Evolutionary conservation across 306 rosid genomes (phyloP).

Genomic region (Mucuna pruriens): DNA sequence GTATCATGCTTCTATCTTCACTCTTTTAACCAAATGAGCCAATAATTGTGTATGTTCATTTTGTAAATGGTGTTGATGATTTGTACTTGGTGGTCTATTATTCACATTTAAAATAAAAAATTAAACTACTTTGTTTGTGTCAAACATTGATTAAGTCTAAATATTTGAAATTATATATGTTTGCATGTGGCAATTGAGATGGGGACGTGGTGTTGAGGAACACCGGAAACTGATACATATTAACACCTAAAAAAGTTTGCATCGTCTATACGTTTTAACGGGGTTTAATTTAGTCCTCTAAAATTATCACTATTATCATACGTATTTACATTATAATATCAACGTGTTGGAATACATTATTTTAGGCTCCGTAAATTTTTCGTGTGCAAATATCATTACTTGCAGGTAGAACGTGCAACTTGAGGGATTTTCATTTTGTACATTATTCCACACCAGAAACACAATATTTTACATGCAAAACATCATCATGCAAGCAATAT

Average conservation of each 20-base stretch:
- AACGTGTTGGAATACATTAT: not conserved
- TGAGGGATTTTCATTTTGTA: not conserved
- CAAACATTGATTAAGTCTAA: not conserved
- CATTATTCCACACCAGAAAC: slow-evolving; percentile 3
- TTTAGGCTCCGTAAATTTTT: not conserved
- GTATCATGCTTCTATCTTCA: not conserved
- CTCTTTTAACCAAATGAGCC: not conserved
- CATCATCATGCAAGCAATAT: slow-evolving; percentile 17
- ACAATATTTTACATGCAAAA: slow-evolving; percentile 5
- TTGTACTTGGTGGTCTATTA: not conserved
- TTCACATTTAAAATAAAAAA: not conserved
- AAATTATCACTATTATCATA: not conserved
- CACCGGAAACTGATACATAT: not conserved
- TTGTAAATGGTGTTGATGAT: not conserved
- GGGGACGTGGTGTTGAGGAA: not conserved
- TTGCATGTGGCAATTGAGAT: slow-evolving; percentile 2
- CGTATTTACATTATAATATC: not conserved
- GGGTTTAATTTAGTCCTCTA: not conserved
- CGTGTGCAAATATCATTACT: not conserved
- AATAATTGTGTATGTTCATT: not conserved
- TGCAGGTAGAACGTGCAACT: not conserved
- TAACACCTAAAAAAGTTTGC: not conserved
- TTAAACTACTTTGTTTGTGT: not conserved
- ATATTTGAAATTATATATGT: not conserved
- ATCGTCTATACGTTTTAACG: not conserved